Evolutionary conservation across 2,329 filamentous ascomycete genomes (phyloP), one percentile per base, ranked within the genome.

Genomic region (Apiospora marii): DNA sequence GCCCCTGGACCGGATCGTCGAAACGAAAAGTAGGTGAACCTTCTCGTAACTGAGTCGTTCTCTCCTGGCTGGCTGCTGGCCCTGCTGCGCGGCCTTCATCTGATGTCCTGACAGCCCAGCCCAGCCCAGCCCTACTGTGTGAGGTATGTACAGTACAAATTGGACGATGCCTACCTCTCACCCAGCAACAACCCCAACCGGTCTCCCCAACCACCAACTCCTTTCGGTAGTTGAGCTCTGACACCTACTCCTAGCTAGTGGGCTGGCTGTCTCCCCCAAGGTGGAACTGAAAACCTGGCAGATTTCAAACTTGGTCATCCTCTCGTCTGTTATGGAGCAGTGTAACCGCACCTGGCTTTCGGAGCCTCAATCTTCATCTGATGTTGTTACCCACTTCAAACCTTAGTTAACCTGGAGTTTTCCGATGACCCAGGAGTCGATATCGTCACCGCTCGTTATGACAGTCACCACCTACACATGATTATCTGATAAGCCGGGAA

Each of bases 301-400:
- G 34, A 64, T 64, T 64, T 64, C 58, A 64, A n/a, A 64, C 58
- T 64, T 64, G 58, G 34, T 64, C 58, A 64, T 64, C 58, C n/a
- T 34, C 22, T 64, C 30, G 34, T 64, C 58, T 64, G 58, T 37
- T 64, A 64, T 64, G 58, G 58, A 64, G 58, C 34, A 64, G 30
- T 12, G 34, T 41, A 41, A 41, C 58, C 22, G 53, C 37, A 22
- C 58, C 58, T 64, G 58, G 58, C 58, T 41, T 41, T 64, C 34
- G 58, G 58, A 37, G 53, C 34, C 58, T 64, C 34, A 41, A 64
- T 64, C 58, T 64, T 64, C 58, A 64, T 64, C 58, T 64, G 58
- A 64, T 64, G 58, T 41, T 37, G 34, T 64, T 64, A 64, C 34
- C 58, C 58, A 64, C 58, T 64, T 8, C 30, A 64, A 64, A 64